Conservation (phyloP, 306 rosid species). For the Vigna trinervia region DNA sequence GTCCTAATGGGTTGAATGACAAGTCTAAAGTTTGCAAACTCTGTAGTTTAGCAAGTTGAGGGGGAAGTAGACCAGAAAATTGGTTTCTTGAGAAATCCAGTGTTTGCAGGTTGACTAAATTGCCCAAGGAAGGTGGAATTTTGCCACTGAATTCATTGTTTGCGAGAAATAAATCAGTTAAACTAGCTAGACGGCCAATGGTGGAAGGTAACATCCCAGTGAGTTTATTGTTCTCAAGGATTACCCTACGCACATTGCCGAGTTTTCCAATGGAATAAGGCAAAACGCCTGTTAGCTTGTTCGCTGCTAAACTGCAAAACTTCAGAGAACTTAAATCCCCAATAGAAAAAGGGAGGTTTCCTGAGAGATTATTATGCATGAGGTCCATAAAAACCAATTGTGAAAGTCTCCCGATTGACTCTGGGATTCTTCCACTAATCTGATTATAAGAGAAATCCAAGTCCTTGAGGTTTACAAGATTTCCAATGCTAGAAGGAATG, state of each 20-base stretch:
- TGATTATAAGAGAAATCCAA: slow-evolving; percentile 57
- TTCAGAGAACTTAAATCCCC: slow-evolving; percentile 57
- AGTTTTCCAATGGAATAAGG: slow-evolving; percentile 69
- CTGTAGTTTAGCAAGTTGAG: slow-evolving; percentile 52
- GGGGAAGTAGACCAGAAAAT: slow-evolving; percentile 48
- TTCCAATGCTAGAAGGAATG: slow-evolving; percentile 55
- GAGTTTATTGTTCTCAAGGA: slow-evolving; percentile 61
- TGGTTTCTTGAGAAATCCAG: slow-evolving; percentile 36
- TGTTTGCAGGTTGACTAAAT: slow-evolving; percentile 47
- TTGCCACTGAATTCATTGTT: slow-evolving; percentile 58
- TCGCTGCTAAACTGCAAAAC: slow-evolving; percentile 57
- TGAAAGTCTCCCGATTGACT: slow-evolving; percentile 59
- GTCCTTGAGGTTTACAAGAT: slow-evolving; percentile 52
- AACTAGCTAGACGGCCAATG: slow-evolving; percentile 54
- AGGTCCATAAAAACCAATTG: slow-evolving; percentile 52
- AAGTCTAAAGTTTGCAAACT: slow-evolving; percentile 32
- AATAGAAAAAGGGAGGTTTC: slow-evolving; percentile 61
- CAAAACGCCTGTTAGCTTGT: slow-evolving; percentile 51
- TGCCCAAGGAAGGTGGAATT: slow-evolving; percentile 58
- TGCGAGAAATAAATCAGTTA: slow-evolving; percentile 59
- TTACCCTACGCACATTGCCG: slow-evolving; percentile 52
- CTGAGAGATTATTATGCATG: slow-evolving; percentile 55
- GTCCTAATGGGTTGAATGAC: slow-evolving; percentile 62
- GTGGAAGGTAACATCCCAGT: slow-evolving; percentile 59
- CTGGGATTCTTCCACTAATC: slow-evolving; percentile 56